Percentiles rank a stretch among this genome's conserved stretches.
These are phyloP conservation scores for Leccinum obscurum DNA, from an alignment of 768 basidiomycete genomes.

Conservation along the genomic window DNA sequence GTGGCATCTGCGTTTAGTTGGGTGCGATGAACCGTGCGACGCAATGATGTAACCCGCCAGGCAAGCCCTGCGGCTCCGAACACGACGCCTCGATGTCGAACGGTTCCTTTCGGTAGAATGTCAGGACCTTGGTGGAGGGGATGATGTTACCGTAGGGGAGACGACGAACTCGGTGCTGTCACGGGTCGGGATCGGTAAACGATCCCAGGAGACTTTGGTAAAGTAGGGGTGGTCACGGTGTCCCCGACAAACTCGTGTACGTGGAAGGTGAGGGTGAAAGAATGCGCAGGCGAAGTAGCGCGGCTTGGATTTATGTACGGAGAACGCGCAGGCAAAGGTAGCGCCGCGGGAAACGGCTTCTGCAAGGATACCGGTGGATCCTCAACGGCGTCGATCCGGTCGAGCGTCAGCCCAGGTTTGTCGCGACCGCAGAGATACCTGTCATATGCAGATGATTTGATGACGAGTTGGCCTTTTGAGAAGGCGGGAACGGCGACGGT, in stretches of 20 bases:
- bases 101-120: conserved; percentile 85
- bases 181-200: conserved; percentile 62
- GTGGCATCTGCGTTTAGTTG: too few species aligned
- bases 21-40: conserved; percentile 67
- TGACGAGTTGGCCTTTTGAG: conserved; percentile 86
- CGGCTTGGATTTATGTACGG: conserved; percentile 47
- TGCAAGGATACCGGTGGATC: conserved; percentile 89
- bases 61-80: conserved; percentile 67
- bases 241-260: conserved; percentile 96
- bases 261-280: conserved; percentile 93
- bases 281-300: conserved; percentile 68
- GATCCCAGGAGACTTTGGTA: conserved; percentile 88
- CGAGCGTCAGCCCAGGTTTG: conserved; percentile 66
- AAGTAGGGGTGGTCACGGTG: conserved; percentile 65
- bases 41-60: conserved; percentile 69
- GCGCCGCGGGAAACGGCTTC: too few species aligned
- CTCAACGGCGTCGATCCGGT: conserved; percentile 89
- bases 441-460: conserved; percentile 90
- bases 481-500: conserved; percentile 88
- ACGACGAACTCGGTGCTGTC: conserved; percentile 92
- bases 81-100: conserved; percentile 91
- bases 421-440: conserved; percentile 94
- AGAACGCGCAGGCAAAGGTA: too few species aligned
- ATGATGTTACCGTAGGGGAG: conserved; percentile 79
- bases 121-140: conserved; percentile 94